Base-by-base conservation (phyloP, 2,329 filamentous ascomycete species). In the Neobulgaria alba region DNA sequence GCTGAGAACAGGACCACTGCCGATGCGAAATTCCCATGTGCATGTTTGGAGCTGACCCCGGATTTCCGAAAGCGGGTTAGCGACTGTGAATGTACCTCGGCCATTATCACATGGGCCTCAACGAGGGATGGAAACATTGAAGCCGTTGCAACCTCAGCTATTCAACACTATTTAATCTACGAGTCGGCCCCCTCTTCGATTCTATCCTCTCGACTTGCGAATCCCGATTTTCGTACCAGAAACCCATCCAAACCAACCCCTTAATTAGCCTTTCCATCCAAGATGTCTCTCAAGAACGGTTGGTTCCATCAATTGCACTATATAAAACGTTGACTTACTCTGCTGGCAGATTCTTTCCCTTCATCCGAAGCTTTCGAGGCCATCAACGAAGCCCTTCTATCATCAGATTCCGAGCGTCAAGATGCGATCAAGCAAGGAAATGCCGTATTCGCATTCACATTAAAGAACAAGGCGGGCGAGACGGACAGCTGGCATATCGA, bases 401-500 rank as follows among this genome's bases (percentile, higher is more conserved):
- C 73, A 57, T 77, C 75, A 63, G 79, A 84, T 19, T 73, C 75
- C 51, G 85, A 87, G 57, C 80, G 81, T 67, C 83, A 93, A 68
- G 81, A 88, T 52, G 89, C 90, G 53, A 82, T 96, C 65, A 90
- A 93, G 67, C 79, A 87, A 61, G 90, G 80, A 60, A 82, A 82
- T 57, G 87, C 84, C 46, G 71, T 96, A 63, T 95, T 94, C 63
- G 82, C 82, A 46, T 96, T 98, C 68, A 87, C 78, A 40, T 71
- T 98, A 52, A 96, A 94, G 75, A 98, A 98, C 74, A 65, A 70
- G 43, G 73, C 73, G 17, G 87, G 86, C 56, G 77, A 89, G 63
- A 80, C 79, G 44, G 79, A 86, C 58, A 84, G 78, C 67, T 98
- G 92, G 92, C 78, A 93, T 69, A 85, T 98, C 55, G 92, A 98